These are phyloP conservation scores for Immersiella caudata DNA, from an alignment of 495 filamentous ascomycete genomes.

Conservation along the genomic window DNA sequence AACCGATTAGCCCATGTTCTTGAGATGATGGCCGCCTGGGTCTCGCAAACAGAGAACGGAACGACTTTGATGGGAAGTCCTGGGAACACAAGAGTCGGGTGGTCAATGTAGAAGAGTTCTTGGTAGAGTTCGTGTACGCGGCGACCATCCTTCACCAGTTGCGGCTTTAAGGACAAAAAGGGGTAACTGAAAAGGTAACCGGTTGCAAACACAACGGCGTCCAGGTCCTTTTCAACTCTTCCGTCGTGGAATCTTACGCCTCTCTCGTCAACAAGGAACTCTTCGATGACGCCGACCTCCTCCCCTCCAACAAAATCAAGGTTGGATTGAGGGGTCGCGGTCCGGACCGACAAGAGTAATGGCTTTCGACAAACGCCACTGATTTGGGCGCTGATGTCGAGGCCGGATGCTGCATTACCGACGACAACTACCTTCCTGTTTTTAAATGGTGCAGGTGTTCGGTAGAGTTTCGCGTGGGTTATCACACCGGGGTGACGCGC, in stretches of 20 bases:
- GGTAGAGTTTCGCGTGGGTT: conserved; percentile 81
- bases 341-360: conserved; percentile 48
- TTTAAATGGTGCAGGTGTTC: conserved; percentile 60
- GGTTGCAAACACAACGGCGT: conserved; percentile 72
- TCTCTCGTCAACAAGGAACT: conserved; percentile 41
- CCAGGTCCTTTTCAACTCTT: conserved; percentile 59
- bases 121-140: conserved; percentile 69
- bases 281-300: conserved; percentile 46
- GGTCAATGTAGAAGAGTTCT: conserved; percentile 73
- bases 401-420: conserved; percentile 75
- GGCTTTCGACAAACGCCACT: conserved; percentile 46
- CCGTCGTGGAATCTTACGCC: conserved; percentile 46
- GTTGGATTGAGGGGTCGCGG: conserved; percentile 34
- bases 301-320: conserved; percentile 37
- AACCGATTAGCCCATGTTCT: conserved; percentile 73
- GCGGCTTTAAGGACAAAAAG: conserved; percentile 64
- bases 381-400: conserved; percentile 82
- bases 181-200: conserved; percentile 75
- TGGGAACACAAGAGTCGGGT: conserved; percentile 79
- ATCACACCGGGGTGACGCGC: conserved; percentile 63
- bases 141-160: conserved; percentile 67
- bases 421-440: conserved; percentile 65
- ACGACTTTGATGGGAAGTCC: conserved; percentile 77
- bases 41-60: conserved; percentile 78
- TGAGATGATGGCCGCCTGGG: conserved; percentile 76